Evolutionary conservation across 768 basidiomycete genomes (phyloP).

Genomic region (Xerocomellus amylosporus): DNA sequence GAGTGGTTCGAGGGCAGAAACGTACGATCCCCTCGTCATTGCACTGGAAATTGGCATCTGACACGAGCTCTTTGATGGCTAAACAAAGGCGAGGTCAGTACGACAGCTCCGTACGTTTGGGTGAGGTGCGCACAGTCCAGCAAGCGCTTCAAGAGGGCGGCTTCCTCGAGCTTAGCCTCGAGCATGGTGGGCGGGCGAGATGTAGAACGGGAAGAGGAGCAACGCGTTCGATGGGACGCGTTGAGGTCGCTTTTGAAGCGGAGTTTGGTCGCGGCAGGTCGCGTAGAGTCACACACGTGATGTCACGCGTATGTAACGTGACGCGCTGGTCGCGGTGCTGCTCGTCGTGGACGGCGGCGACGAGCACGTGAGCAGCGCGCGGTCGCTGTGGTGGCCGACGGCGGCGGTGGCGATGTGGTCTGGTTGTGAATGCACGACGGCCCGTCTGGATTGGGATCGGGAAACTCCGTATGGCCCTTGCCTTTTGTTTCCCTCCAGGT

Average conservation of each 20-base stretch:
- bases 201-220: slow-evolving; percentile 2
- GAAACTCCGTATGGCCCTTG: slow-evolving; percentile 9
- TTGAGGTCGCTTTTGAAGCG: slow-evolving; percentile 32
- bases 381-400: not conserved
- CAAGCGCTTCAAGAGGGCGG: slow-evolving; percentile 86
- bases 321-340: not conserved
- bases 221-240: slow-evolving; percentile 31
- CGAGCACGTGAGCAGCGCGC: not conserved
- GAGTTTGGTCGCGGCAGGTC: slow-evolving; percentile 31
- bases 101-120: not conserved
- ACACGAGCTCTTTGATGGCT: slow-evolving; percentile 98
- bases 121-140: slow-evolving; percentile 71
- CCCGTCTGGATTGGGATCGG: slow-evolving; percentile 9
- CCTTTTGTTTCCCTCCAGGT: not conserved
- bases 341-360: slow-evolving; percentile 1
- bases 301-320: slow-evolving; percentile 26
- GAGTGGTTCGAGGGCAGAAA: not conserved
- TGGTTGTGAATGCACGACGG: not conserved
- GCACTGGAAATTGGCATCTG: slow-evolving; percentile 97
- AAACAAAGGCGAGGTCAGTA: slow-evolving; percentile 9
- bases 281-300: slow-evolving; percentile 29
- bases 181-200: slow-evolving; percentile 49
- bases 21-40: slow-evolving; percentile 89
- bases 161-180: slow-evolving; percentile 89
- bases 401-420: not conserved